These are phyloP conservation scores for Raphanus raphanistrum DNA, from an alignment of 345 rosid genomes.

Conservation along the genomic window DNA sequence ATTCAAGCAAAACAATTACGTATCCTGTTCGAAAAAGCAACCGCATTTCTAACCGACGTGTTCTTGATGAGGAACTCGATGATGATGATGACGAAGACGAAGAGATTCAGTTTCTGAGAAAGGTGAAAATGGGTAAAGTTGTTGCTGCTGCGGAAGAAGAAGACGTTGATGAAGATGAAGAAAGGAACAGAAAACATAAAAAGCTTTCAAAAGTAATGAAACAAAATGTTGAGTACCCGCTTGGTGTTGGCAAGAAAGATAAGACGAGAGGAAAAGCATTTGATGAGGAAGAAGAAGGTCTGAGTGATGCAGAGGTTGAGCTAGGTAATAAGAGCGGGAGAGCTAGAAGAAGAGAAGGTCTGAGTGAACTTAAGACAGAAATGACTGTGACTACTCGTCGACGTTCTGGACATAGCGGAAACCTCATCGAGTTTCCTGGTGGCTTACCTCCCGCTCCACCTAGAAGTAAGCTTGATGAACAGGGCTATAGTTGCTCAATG, in stretches of 20 bases:
- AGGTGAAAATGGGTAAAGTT: slow-evolving; percentile 57
- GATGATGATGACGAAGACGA: slow-evolving; percentile 73
- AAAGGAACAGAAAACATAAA: slow-evolving; percentile 61
- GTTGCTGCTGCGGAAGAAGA: slow-evolving; percentile 50
- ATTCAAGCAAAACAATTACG: slow-evolving; percentile 61
- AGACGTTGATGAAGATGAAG: slow-evolving; percentile 57
- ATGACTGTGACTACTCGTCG: slow-evolving; percentile 80
- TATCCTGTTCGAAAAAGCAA: slow-evolving; percentile 74
- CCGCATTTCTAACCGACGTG: slow-evolving; percentile 67
- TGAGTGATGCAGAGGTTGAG: slow-evolving; percentile 51
- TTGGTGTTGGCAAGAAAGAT: slow-evolving; percentile 43
- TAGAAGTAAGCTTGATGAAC: slow-evolving; percentile 62
- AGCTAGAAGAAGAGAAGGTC: slow-evolving; percentile 57
- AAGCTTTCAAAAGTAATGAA: slow-evolving; percentile 52
- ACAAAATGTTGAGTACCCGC: slow-evolving; percentile 21
- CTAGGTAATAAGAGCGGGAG: slow-evolving; percentile 44
- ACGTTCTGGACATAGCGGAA: slow-evolving; percentile 50
- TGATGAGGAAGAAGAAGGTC: slow-evolving; percentile 42
- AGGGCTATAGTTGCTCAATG: too few relatives aligned
- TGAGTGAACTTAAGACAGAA: slow-evolving; percentile 48
- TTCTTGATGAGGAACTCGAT: slow-evolving; percentile 58
- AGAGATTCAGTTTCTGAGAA: slow-evolving; percentile 82
- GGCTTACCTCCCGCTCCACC: slow-evolving; percentile 94
- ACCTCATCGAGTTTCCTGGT: slow-evolving; percentile 72
- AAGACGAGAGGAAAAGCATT: slow-evolving; percentile 43